Evolutionary conservation across 1,139 yeast genomes (phyloP).

Genomic region (Yamadazyma atmosphaerica): DNA sequence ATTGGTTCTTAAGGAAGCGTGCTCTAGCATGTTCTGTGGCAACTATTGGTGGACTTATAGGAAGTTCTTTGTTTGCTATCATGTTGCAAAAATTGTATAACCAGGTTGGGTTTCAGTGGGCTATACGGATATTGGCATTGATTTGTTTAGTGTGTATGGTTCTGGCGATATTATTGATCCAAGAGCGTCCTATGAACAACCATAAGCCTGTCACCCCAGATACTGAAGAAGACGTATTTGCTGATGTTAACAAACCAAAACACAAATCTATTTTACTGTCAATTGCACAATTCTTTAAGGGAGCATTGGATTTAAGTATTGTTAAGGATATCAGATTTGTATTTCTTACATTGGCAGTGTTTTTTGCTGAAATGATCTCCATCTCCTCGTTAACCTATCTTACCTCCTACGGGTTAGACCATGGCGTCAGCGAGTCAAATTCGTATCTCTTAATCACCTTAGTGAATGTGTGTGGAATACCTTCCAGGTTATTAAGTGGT

Average conservation of each 20-base stretch:
- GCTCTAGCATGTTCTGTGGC: slow-evolving; percentile 59
- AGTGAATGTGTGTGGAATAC: slow-evolving; percentile 47
- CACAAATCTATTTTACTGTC: not conserved
- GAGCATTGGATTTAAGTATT: slow-evolving; percentile 40
- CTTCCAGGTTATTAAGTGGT: slow-evolving; percentile 51
- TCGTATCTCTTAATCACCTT: slow-evolving; percentile 48
- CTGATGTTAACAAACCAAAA: not conserved
- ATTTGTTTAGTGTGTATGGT: slow-evolving; percentile 41
- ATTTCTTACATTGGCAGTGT: slow-evolving; percentile 42
- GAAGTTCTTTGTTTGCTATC: slow-evolving; percentile 61
- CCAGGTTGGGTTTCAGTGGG: slow-evolving; percentile 60
- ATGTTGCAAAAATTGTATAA: slow-evolving; percentile 49
- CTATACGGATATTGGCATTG: slow-evolving; percentile 57
- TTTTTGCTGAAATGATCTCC: slow-evolving; percentile 48
- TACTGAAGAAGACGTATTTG: slow-evolving; percentile 1
- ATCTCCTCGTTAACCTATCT: slow-evolving; percentile 53
- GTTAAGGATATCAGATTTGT: slow-evolving; percentile 42
- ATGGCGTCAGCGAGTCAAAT: slow-evolving; percentile 38
- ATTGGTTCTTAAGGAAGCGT: slow-evolving; percentile 58
- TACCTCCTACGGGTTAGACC: slow-evolving; percentile 49
- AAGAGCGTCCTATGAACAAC: slow-evolving; percentile 33
- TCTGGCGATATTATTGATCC: slow-evolving; percentile 40
- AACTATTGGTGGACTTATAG: slow-evolving; percentile 62
- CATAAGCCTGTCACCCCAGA: not conserved
- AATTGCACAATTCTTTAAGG: slow-evolving; percentile 20